Evolutionary conservation across 2,329 filamentous ascomycete genomes (phyloP), one percentile per base, ranked within the genome.

Genomic region (Pleoardoris graminearum): DNA sequence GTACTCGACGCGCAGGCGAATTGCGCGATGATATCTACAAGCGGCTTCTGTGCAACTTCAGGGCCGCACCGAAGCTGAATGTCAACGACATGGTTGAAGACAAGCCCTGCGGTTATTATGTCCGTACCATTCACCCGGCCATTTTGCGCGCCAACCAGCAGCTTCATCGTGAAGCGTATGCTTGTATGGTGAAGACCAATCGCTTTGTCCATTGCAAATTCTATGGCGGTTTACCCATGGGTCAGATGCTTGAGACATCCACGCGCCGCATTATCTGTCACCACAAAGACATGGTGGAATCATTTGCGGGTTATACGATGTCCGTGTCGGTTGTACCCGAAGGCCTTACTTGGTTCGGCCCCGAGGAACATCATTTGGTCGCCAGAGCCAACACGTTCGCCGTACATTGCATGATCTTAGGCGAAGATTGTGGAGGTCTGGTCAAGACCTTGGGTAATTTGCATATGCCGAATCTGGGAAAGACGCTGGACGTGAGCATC

Each of bases 161-260:
- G 17, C 7, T 43, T 2, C 17, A 43, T 21, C 16, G n/a, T 17
- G 41, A 43, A 16, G 41, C 41, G 16, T 43, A 43, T 17, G 27
- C 27, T 19, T 14, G 32, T 3, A 32, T 43, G 41, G 41, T 43
- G 14, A 43, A 43, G 17, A 43, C 27, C 10, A 43, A 43, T 27
- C 41, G 27, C 27, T 43, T 43, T 17, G 22, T 43, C 41, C 41
- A 43, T 27, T 19, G 29, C 27, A 43, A 43, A 16, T 32, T 43
- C 10, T 32, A 32, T 10, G 25, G 25, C 2, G 16, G 25, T 21
- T 11, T 32, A 14, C 27, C 25, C 16, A 16, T 43, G 7, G 25
- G 32, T 14, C 16, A 32, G 3, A 43, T 43, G 41, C 25, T 43
- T 7, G 41, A 43, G 41, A 21, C 27, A 12, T 32, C 25, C 10